phyloP scores from a whole-genome alignment of 2,329 filamentous ascomycete genomes.

The Ophiocordyceps camponoti-saundersi region DNA sequence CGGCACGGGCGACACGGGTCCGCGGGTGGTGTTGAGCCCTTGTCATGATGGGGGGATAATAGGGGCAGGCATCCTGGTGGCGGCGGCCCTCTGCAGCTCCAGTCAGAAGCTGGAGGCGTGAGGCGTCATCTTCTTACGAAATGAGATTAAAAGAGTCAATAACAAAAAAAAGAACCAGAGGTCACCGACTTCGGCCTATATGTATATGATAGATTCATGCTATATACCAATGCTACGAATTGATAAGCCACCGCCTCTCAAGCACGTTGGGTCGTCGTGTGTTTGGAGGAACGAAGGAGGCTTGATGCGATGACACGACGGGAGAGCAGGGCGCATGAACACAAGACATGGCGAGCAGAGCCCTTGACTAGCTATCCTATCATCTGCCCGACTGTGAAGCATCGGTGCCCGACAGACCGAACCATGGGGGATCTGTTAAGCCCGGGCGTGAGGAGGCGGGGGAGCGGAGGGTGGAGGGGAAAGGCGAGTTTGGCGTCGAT shows the following conservation, averaged over 20 bases:
- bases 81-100: constrained; percentile 17
- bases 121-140: neutral
- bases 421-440: neutral
- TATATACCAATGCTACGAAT: too few relatives aligned
- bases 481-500: neutral
- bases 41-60: constrained; percentile 46
- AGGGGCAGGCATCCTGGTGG: constrained; percentile 43
- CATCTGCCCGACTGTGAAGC: too few relatives aligned
- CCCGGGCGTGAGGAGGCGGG: too few relatives aligned
- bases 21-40: constrained; percentile 31
- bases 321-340: neutral
- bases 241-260: too few relatives aligned
- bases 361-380: too few relatives aligned
- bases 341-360: neutral
- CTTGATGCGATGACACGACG: neutral
- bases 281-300: neutral
- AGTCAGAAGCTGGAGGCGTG: constrained; percentile 13
- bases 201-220: too few relatives aligned
- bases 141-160: too few relatives aligned
- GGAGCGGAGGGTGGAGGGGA: neutral
- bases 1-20: constrained; percentile 12
- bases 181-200: too few relatives aligned
- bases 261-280: too few relatives aligned
- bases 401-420: neutral
- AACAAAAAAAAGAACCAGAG: too few relatives aligned